These are phyloP conservation scores for Glutinoglossum americanum DNA, from an alignment of 495 filamentous ascomycete species.

Conservation along the genomic window DNA sequence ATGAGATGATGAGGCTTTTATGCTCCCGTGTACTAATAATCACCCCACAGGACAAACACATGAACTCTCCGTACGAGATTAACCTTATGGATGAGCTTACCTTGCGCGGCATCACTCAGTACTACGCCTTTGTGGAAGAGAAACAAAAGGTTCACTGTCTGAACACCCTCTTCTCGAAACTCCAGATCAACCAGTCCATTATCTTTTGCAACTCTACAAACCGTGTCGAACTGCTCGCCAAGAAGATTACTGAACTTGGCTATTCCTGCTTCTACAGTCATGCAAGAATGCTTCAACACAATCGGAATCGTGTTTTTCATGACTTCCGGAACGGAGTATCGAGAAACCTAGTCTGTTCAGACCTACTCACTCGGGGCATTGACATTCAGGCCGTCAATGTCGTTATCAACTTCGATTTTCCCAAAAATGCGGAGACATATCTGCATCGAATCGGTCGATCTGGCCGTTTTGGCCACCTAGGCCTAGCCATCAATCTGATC, in stretches of 20 bases:
- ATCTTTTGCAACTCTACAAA: slow-evolving; percentile 99
- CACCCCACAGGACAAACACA: slow-evolving; percentile 56
- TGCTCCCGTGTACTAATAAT: slow-evolving; percentile 1
- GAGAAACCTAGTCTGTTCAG: slow-evolving; percentile 94
- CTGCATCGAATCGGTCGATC: slow-evolving; percentile 96
- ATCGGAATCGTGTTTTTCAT: slow-evolving; percentile 95
- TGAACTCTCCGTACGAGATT: slow-evolving; percentile 89
- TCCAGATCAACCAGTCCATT: slow-evolving; percentile 99
- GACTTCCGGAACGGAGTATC: slow-evolving; percentile 96
- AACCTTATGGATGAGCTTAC: slow-evolving; percentile 99
- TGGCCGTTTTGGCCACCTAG: slow-evolving; percentile 88
- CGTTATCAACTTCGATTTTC: slow-evolving; percentile 99
- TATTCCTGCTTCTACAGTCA: slow-evolving; percentile 99
- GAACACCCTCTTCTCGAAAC: slow-evolving; percentile 94
- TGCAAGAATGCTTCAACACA: slow-evolving; percentile 92
- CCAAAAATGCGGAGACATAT: slow-evolving; percentile 98
- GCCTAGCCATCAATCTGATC: slow-evolving; percentile 95
- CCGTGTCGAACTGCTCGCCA: slow-evolving; percentile 87
- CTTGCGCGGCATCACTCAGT: slow-evolving; percentile 91
- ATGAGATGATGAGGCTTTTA: slow-evolving; percentile 4
- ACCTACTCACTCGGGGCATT: slow-evolving; percentile 93
- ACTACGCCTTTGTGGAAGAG: slow-evolving; percentile 97
- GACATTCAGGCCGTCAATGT: slow-evolving; percentile 99
- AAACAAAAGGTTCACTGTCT: slow-evolving; percentile 98
- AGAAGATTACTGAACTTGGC: slow-evolving; percentile 97